Conservation (phyloP, 805 yeast species). For the Naumovozyma castellii region DNA sequence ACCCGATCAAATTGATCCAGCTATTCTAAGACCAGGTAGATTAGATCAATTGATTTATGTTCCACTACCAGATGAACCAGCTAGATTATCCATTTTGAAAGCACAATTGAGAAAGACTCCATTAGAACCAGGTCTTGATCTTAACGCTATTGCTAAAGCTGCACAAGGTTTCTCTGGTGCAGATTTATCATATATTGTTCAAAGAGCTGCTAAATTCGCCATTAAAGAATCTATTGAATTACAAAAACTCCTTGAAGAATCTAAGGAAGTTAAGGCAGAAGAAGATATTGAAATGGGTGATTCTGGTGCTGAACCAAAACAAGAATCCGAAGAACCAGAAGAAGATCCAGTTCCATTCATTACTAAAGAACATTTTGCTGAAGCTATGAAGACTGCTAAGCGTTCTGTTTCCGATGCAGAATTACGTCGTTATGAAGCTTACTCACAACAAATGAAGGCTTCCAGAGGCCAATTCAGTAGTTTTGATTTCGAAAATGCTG, state of each 20-base stretch:
- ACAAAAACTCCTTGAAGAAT: conserved; percentile 30
- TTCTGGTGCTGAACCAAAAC: conserved; percentile 29
- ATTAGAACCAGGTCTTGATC: conserved; percentile 90
- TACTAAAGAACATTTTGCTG: conserved; percentile 89
- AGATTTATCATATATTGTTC: conserved; percentile 91
- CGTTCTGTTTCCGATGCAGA: conserved; percentile 96
- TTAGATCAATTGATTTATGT: conserved; percentile 96
- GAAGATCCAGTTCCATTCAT: conserved; percentile 95
- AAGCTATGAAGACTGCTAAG: conserved; percentile 99
- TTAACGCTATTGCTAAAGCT: conserved; percentile 79
- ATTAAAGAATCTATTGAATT: conserved; percentile 97
- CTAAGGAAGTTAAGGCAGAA: conserved; percentile 36
- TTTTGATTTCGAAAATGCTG: conserved; percentile 69
- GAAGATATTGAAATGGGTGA: conserved; percentile 37
- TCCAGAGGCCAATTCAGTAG: conserved; percentile 91
- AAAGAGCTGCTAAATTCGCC: conserved; percentile 97
- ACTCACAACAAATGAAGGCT: conserved; percentile 91
- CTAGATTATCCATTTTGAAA: conserved; percentile 82
- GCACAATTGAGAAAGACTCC: conserved; percentile 99
- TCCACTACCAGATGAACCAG: conserved; percentile 93
- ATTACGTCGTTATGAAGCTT: conserved; percentile 96
- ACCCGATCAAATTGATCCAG: conserved; percentile 99
- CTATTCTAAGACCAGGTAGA: conserved; percentile 97
- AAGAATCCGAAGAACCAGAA: conserved; percentile 50
- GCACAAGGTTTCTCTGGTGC: conserved; percentile 99